Evolutionary conservation across 331 rosid genomes (phyloP), one percentile per base, ranked within the genome.

Genomic region (Cydonia oblonga): DNA sequence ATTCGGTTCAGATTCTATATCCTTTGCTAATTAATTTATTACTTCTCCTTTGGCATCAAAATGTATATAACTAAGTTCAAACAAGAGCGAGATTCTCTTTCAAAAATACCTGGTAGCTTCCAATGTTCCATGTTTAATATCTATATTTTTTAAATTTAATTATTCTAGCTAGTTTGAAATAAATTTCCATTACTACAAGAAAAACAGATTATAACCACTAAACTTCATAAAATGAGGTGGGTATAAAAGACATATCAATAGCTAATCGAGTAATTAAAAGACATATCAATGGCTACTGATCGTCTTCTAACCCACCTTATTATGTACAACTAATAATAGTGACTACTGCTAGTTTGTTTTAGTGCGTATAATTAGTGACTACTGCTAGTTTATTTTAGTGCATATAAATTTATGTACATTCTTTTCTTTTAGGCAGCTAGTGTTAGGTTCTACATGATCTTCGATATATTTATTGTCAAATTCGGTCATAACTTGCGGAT

Each of bases 41-140:
- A 38, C 64, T 79, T 74, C 71, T 68, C 61, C 78, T 77, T 70
- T 76, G 75, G 67, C 77, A 66, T 79, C 59, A 53, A 80, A 33
- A 64, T 75, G 77, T 80, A 80, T 58, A 75, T 64, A 77, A 10
- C 38, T 20, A 54, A 49, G 54, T 70, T 20, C 16, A 30, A 69
- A 33, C 40, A 52, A 52, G 33, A 11, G 51, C 20, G 30, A 53
- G 19, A 63, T 30, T 64, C 33, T 51, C 53, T 30, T 23, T 23
- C 9, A 28, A 25, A 11, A 24, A 33, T 35, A 58, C 42, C 10
- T 28, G 28, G 26, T 2, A 9, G 63, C 33, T 29, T 62, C 51
- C 16, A 30, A 3, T 29, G 3, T 69, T 18, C 19, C 32, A 40
- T 40, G 46, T 11, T 40, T 11, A 40, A 40, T 18, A 16, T 16